Percentiles rank a stretch among this genome's conserved stretches.
Evolutionary conservation across 208 protist species (phyloP).

Genomic region (Willaertia magna): DNA sequence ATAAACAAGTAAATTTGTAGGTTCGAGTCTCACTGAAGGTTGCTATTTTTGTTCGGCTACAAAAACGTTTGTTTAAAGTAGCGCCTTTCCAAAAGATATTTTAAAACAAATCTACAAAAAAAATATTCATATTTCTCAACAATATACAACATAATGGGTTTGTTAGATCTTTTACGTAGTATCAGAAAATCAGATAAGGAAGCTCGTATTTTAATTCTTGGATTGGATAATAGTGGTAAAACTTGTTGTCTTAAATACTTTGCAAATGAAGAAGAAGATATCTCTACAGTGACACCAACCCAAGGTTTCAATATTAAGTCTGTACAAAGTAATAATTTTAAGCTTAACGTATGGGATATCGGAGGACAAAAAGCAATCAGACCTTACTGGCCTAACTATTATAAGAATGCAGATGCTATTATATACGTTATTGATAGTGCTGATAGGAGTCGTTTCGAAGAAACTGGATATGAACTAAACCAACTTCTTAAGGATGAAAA

Average conservation of each 20-base stretch:
- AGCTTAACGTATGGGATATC: slow-evolving; percentile 93
- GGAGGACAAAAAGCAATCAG: slow-evolving; percentile 80
- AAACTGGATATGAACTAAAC: slow-evolving; percentile 67
- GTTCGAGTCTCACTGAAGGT: too few relatives aligned
- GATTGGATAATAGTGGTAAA: slow-evolving; percentile 93
- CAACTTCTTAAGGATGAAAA: slow-evolving; percentile 80
- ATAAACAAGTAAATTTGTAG: too few relatives aligned
- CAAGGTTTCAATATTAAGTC: slow-evolving; percentile 95
- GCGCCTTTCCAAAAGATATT: too few relatives aligned
- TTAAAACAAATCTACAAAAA: too few relatives aligned
- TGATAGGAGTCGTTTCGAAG: slow-evolving; percentile 63
- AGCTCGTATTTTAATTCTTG: slow-evolving; percentile 76
- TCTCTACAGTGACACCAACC: slow-evolving; percentile 76
- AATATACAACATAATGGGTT: slow-evolving; percentile 66
- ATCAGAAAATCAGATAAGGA: slow-evolving; percentile 59
- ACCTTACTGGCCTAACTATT: slow-evolving; percentile 93
- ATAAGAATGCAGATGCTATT: slow-evolving; percentile 71
- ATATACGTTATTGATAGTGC: slow-evolving; percentile 82
- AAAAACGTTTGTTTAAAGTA: too few relatives aligned
- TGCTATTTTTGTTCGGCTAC: too few relatives aligned
- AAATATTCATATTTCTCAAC: too few relatives aligned
- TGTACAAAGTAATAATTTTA: slow-evolving; percentile 62
- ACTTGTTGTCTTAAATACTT: slow-evolving; percentile 83
- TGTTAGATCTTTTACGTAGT: slow-evolving; percentile 67
- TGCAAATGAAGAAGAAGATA: slow-evolving; percentile 62